Percentiles rank a stretch among this genome's conserved stretches.
Conservation (phyloP, 73 alveolate species). For the Paramecium octaurelia region DNA sequence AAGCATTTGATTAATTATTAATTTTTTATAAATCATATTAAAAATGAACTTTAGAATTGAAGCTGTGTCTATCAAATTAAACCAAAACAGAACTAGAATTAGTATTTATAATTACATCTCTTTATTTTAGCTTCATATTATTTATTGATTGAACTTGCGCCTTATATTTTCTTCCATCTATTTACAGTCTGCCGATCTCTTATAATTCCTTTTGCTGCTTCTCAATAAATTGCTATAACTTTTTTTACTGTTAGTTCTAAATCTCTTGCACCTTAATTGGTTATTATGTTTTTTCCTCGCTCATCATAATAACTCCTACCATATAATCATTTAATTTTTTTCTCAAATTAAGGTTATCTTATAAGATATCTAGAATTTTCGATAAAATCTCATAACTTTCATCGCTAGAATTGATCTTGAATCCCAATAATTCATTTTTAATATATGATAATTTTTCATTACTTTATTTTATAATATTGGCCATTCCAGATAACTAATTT, state of each 20-base stretch:
- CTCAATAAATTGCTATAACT: background rate
- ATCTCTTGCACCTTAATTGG: background rate
- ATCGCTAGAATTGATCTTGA: background rate
- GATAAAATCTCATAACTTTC: constrained; percentile 40
- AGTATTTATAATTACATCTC: background rate
- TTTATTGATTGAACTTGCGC: background rate
- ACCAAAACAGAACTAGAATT: background rate
- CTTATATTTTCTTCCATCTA: background rate
- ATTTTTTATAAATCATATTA: too few species aligned
- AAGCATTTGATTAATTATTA: too few species aligned
- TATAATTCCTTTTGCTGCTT: background rate
- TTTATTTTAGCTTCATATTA: background rate
- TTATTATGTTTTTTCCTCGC: background rate
- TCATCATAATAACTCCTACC: background rate
- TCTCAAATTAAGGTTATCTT: background rate
- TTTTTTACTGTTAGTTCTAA: background rate
- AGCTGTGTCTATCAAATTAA: background rate
- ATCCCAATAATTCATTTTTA: background rate
- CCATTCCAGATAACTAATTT: background rate
- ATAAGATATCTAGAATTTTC: background rate
- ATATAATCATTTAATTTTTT: constrained; percentile 27
- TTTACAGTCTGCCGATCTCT: background rate
- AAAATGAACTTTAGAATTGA: background rate
- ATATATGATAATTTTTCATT: background rate
- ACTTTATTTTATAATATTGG: background rate